These are phyloP conservation scores for Peltaster fructicola DNA, from an alignment of 2,329 filamentous ascomycete species.

Conservation along the genomic window DNA sequence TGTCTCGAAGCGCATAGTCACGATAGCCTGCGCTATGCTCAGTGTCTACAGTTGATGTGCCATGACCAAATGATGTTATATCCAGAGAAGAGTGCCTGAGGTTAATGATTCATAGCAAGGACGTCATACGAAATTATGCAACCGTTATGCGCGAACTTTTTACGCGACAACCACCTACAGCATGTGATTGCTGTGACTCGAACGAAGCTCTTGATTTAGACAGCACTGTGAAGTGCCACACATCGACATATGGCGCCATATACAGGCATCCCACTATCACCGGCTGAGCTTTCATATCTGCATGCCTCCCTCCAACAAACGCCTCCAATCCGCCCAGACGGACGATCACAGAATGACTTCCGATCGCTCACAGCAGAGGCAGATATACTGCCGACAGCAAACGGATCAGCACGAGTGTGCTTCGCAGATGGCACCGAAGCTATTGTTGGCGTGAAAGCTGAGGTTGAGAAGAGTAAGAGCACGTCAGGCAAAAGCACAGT, in stretches of 20 bases:
- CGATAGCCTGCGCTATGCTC: too few relatives aligned
- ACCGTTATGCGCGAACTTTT: too few relatives aligned
- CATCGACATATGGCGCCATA: slow-evolving; percentile 36
- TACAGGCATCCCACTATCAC: slow-evolving; percentile 57
- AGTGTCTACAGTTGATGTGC: too few relatives aligned
- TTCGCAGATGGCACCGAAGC: slow-evolving; percentile 93
- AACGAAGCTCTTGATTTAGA: too few relatives aligned
- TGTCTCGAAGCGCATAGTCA: too few relatives aligned
- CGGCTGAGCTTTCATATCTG: slow-evolving; percentile 90
- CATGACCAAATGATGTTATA: too few relatives aligned
- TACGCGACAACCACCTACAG: too few relatives aligned
- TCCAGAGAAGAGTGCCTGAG: too few relatives aligned
- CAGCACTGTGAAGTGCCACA: too few relatives aligned
- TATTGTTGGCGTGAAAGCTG: slow-evolving; percentile 86
- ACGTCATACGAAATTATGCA: too few relatives aligned
- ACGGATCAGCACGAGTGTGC: slow-evolving; percentile 83
- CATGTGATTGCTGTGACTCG: too few relatives aligned
- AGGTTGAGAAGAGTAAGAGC: slow-evolving; percentile 56
- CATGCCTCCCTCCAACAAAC: slow-evolving; percentile 66
- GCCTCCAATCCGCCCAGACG: slow-evolving; percentile 80
- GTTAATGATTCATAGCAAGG: too few relatives aligned
- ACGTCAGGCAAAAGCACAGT: slow-evolving; percentile 8
- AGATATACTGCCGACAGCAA: slow-evolving; percentile 71
- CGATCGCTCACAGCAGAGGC: slow-evolving; percentile 80
- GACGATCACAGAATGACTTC: slow-evolving; percentile 67